Conservation (phyloP, 306 rosid species). For the Cicer chorassanicum region DNA sequence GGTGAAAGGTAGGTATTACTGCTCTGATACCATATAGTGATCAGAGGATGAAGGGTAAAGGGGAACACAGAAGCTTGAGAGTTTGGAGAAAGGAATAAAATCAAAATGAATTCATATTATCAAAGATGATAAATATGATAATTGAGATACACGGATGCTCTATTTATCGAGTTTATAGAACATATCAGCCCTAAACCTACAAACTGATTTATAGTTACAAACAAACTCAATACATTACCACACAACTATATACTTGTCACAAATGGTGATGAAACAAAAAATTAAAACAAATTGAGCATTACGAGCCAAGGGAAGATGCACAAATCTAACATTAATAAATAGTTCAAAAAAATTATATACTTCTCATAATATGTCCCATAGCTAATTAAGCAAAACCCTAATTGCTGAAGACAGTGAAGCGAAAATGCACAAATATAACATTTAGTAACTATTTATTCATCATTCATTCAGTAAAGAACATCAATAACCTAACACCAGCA, state of each 20-base stretch:
- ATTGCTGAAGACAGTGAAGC: not conserved
- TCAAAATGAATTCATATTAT: not conserved
- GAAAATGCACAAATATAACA: not conserved
- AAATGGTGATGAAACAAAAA: not conserved
- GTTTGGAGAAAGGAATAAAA: not conserved
- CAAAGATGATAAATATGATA: not conserved
- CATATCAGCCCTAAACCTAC: not conserved
- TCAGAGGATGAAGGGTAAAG: not conserved
- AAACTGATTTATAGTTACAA: not conserved
- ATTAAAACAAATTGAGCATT: not conserved
- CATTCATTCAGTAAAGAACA: not conserved
- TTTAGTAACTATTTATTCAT: too few species aligned
- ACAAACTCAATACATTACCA: not conserved
- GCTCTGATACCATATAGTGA: not conserved
- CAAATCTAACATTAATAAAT: not conserved
- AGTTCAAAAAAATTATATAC: too few species aligned
- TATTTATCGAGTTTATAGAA: not conserved
- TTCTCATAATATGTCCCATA: not conserved
- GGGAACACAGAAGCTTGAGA: not conserved
- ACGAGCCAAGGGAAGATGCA: not conserved
- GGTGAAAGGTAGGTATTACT: not conserved
- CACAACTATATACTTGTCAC: not conserved
- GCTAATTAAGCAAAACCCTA: conserved; percentile 17
- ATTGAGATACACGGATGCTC: not conserved
- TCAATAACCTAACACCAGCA: not conserved